Conservation (phyloP, 768 basidiomycete genomes). For the Cystofilobasidium macerans region DNA sequence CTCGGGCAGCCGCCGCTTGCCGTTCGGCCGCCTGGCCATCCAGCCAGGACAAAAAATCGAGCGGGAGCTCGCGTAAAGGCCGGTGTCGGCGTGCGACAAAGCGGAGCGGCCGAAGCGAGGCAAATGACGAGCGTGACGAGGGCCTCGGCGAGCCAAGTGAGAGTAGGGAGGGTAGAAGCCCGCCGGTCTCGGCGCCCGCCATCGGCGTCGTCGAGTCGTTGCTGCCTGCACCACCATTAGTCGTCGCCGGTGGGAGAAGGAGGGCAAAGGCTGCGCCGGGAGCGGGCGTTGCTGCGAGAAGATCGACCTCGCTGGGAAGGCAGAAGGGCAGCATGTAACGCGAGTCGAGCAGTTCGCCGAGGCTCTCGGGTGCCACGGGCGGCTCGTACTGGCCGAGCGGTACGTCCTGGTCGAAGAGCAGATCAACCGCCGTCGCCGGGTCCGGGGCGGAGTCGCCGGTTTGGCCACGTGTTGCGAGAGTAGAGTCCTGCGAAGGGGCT, state of each 20-base stretch:
- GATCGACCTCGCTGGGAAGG: slow-evolving; percentile 64
- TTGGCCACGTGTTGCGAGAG: too few relatives aligned
- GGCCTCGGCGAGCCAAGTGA: slow-evolving; percentile 26
- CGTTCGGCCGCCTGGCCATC: slow-evolving; percentile 24
- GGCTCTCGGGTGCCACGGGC: slow-evolving; percentile 60
- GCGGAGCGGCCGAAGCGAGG: slow-evolving; percentile 32
- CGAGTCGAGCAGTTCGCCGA: slow-evolving; percentile 85
- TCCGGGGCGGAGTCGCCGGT: too few relatives aligned
- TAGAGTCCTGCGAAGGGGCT: neutral
- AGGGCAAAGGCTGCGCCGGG: slow-evolving; percentile 31
- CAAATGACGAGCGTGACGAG: slow-evolving; percentile 32
- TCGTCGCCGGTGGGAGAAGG: slow-evolving; percentile 20
- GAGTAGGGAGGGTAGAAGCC: slow-evolving; percentile 19
- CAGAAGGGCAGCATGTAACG: slow-evolving; percentile 81
- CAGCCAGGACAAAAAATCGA: slow-evolving; percentile 37
- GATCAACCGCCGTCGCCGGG: slow-evolving; percentile 49
- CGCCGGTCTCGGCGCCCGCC: too few relatives aligned
- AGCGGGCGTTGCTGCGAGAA: slow-evolving; percentile 49
- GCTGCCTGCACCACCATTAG: too few relatives aligned
- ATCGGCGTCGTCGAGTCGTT: neutral
- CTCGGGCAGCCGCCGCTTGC: slow-evolving; percentile 4
- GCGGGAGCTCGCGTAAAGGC: slow-evolving; percentile 30
- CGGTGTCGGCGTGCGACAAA: slow-evolving; percentile 28
- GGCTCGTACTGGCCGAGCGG: slow-evolving; percentile 68
- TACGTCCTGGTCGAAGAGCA: slow-evolving; percentile 59